Conservation (phyloP, 768 basidiomycete genomes). For the Lanmaoa rubissima region DNA sequence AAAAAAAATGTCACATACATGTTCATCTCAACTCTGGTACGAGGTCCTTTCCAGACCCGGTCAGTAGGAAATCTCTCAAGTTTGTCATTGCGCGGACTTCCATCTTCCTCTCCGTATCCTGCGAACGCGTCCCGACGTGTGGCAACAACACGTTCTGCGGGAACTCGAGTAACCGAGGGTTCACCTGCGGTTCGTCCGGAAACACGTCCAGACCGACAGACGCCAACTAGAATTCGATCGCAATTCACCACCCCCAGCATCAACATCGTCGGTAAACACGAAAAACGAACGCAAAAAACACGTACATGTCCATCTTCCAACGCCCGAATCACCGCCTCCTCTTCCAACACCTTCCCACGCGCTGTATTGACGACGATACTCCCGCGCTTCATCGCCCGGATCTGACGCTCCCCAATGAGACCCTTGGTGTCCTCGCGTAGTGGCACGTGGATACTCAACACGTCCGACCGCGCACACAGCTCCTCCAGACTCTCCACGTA, state of each 20-base stretch:
- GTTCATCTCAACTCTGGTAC: slow-evolving; percentile 46
- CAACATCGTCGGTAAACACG: not conserved
- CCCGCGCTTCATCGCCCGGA: slow-evolving; percentile 73
- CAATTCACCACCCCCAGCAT: no score
- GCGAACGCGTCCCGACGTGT: slow-evolving; percentile 86
- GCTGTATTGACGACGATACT: slow-evolving; percentile 84
- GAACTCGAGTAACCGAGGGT: slow-evolving; percentile 74
- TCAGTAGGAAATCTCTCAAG: slow-evolving; percentile 62
- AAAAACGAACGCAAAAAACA: slow-evolving; percentile 1
- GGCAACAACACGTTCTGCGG: slow-evolving; percentile 84
- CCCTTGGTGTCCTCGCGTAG: slow-evolving; percentile 69
- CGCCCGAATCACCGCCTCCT: slow-evolving; percentile 81
- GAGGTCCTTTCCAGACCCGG: slow-evolving; percentile 61
- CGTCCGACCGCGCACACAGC: slow-evolving; percentile 71
- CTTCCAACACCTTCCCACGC: slow-evolving; percentile 84
- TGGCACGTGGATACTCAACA: slow-evolving; percentile 85
- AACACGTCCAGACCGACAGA: slow-evolving; percentile 79
- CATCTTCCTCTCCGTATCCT: slow-evolving; percentile 79
- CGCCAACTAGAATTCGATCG: not conserved
- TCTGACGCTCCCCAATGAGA: slow-evolving; percentile 71
- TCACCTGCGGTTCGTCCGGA: slow-evolving; percentile 80
- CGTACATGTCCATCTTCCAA: slow-evolving; percentile 86
- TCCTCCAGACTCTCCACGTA: slow-evolving; percentile 67
- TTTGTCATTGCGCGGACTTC: slow-evolving; percentile 79
- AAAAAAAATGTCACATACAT: no score